phyloP scores from a whole-genome alignment of 345 rosid species.

The Psidium guajava region DNA sequence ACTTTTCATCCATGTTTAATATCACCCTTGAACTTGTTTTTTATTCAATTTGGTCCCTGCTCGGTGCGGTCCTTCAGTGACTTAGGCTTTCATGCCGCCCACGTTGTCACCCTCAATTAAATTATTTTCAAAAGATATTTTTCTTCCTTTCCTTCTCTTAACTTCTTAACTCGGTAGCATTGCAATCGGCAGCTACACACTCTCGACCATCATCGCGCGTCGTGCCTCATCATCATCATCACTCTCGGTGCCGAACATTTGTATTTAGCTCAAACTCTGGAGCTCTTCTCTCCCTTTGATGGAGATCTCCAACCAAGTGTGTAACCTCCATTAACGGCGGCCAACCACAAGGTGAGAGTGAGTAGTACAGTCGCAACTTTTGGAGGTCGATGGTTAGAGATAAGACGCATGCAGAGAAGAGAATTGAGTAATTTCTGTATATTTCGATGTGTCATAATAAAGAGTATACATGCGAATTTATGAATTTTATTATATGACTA shows the following conservation, averaged over 20 bases:
- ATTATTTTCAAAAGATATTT: background rate
- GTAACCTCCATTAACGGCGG: background rate
- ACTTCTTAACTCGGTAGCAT: background rate
- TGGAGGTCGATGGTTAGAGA: background rate
- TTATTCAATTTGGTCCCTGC: background rate
- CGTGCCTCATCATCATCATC: background rate
- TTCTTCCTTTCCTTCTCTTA: background rate
- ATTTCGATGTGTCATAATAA: background rate
- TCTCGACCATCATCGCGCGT: background rate
- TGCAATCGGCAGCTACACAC: background rate
- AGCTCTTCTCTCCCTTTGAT: background rate
- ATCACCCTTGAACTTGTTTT: background rate
- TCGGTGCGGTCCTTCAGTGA: background rate
- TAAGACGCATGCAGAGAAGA: background rate
- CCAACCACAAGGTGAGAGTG: background rate
- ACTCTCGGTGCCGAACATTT: background rate
- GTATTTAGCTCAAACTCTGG: background rate
- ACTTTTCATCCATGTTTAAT: background rate
- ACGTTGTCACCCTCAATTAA: background rate
- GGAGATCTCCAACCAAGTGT: too few species aligned
- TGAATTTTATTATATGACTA: too few species aligned
- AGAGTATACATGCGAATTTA: rapidly evolving
- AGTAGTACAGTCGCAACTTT: background rate
- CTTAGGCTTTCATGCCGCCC: background rate
- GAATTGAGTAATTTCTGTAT: background rate